Evolutionary conservation across 306 rosid species (phyloP).

Genomic region (Cucumis hystrix): DNA sequence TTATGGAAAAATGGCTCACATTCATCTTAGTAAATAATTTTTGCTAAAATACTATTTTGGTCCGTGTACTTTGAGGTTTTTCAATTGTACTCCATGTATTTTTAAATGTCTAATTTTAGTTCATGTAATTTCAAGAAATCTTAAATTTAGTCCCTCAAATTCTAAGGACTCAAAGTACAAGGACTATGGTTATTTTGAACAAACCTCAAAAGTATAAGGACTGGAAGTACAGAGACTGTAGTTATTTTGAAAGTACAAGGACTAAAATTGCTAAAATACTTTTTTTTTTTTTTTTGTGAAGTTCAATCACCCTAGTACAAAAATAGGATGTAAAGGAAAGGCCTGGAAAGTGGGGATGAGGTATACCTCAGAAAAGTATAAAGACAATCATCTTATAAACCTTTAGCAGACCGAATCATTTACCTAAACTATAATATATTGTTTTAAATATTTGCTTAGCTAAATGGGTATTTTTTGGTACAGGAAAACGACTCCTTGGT

Average conservation of each 20-base stretch:
- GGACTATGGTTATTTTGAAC: too few species aligned
- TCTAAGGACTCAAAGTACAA: too few species aligned
- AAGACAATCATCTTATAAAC: neutral
- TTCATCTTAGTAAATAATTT: neutral
- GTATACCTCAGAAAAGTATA: neutral
- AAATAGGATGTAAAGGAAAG: neutral
- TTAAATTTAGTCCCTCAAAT: too few species aligned
- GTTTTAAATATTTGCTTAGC: neutral
- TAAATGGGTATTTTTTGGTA: neutral
- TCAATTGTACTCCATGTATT: too few species aligned
- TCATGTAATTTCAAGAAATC: too few species aligned
- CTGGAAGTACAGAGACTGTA: too few species aligned
- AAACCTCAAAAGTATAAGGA: too few species aligned
- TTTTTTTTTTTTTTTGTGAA: neutral
- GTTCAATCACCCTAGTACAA: neutral
- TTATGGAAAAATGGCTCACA: neutral
- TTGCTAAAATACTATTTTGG: too few species aligned
- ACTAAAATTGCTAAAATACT: too few species aligned
- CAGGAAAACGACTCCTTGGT: neutral
- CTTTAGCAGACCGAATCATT: neutral
- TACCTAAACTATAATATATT: neutral
- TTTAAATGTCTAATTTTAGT: too few species aligned
- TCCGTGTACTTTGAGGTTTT: too few species aligned
- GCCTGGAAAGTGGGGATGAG: neutral
- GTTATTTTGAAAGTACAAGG: too few species aligned